These are phyloP conservation scores for Ascocoryne sarcoides DNA, from an alignment of 2,329 filamentous ascomycete genomes.

Conservation along the genomic window DNA sequence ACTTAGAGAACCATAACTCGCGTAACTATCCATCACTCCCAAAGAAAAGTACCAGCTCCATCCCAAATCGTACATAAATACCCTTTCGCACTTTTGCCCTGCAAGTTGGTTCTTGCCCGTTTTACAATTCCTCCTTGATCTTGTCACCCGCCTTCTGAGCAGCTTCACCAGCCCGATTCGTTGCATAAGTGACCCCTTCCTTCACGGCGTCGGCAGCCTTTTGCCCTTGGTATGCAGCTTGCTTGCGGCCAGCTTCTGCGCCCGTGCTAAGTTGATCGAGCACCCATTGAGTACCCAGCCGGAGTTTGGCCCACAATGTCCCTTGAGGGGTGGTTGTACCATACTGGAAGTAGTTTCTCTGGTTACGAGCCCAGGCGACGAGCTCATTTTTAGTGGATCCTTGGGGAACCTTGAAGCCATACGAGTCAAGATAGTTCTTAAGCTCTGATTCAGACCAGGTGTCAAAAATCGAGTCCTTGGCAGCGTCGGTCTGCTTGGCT, in stretches of 20 bases:
- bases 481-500: constrained; percentile 53
- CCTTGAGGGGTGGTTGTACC: constrained; percentile 58
- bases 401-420: constrained; percentile 46
- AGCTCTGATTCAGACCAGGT: constrained; percentile 61
- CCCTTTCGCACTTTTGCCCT: too few relatives aligned
- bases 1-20: too few relatives aligned
- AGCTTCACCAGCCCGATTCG: constrained; percentile 29
- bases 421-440: constrained; percentile 72
- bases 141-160: constrained; percentile 27
- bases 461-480: constrained; percentile 60
- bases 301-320: constrained; percentile 57
- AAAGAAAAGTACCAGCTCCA: too few relatives aligned
- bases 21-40: too few relatives aligned
- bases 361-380: constrained; percentile 60
- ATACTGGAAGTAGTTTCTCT: constrained; percentile 69
- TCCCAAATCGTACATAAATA: too few relatives aligned
- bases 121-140: constrained; percentile 30
- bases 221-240: constrained; percentile 34
- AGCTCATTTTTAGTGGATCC: constrained; percentile 48
- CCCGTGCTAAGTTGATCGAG: constrained; percentile 40
- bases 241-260: constrained; percentile 36
- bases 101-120: too few relatives aligned
- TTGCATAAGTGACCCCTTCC: constrained; percentile 27
- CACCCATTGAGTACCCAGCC: constrained; percentile 37
- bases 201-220: constrained; percentile 35